Conservation (phyloP, 2,329 filamentous ascomycete species). For the Xylariomycetidae sp. region DNA sequence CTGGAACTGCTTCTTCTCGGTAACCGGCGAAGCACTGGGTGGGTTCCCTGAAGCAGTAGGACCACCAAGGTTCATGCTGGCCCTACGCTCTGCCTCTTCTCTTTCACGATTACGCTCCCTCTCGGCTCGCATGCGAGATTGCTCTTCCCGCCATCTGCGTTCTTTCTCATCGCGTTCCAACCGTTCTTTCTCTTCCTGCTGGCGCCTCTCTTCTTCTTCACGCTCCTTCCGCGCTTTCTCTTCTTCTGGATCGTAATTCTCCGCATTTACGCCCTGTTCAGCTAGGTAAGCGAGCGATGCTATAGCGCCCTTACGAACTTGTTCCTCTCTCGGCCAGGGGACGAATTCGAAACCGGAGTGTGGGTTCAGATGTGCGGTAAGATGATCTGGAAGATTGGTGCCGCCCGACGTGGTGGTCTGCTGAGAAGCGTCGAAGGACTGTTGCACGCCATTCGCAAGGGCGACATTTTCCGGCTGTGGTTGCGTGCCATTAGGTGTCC, state of each 20-base stretch:
- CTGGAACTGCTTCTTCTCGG: constrained; percentile 50
- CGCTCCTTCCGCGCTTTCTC: constrained; percentile 47
- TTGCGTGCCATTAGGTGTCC: constrained; percentile 19
- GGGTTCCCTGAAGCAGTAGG: constrained; percentile 17
- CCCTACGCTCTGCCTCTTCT: constrained; percentile 25
- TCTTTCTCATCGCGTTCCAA: constrained; percentile 43
- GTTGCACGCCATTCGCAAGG: constrained; percentile 3
- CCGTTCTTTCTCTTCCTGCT: constrained; percentile 42
- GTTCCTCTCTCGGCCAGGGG: constrained; percentile 71
- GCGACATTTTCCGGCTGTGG: constrained; percentile 3
- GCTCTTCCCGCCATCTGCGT: constrained; percentile 39
- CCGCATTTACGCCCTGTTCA: constrained; percentile 59
- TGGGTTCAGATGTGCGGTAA: constrained; percentile 50
- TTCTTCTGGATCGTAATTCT: constrained; percentile 52
- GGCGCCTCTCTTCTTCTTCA: constrained; percentile 44
- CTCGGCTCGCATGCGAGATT: constrained; percentile 15
- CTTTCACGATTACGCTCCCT: constrained; percentile 37
- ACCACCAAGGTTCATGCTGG: constrained; percentile 7
- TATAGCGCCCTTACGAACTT: constrained; percentile 65
- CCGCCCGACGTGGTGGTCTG: constrained; percentile 27
- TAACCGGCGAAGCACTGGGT: constrained; percentile 13
- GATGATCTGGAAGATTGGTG: constrained; percentile 43
- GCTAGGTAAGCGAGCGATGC: constrained; percentile 58
- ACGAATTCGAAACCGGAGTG: constrained; percentile 58
- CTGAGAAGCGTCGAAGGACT: constrained; percentile 14